These are phyloP conservation scores for Ceratocystis papillata DNA, from an alignment of 2,329 filamentous ascomycete species.

Conservation along the genomic window DNA sequence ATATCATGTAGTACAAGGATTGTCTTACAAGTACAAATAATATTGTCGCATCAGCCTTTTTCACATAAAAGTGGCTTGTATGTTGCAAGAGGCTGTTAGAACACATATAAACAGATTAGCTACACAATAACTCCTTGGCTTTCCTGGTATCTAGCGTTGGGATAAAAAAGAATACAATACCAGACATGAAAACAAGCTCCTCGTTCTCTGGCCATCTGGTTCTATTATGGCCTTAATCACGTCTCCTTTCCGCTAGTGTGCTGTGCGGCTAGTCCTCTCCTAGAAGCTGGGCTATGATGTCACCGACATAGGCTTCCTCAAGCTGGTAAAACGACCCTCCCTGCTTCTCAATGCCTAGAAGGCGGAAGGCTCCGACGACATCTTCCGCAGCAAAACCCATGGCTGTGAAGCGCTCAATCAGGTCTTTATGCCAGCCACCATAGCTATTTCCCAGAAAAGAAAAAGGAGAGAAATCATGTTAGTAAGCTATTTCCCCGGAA, in stretches of 20 bases:
- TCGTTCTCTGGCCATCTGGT: neutral
- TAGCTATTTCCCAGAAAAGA: constrained; percentile 45
- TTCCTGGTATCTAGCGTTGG: neutral
- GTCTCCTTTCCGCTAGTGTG: neutral
- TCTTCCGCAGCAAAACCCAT: constrained; percentile 87
- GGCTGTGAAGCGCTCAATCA: constrained; percentile 71
- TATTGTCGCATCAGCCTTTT: neutral
- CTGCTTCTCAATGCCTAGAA: constrained; percentile 68
- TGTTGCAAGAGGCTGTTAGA: too few species aligned
- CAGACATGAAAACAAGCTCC: constrained; percentile 9
- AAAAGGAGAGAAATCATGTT: neutral
- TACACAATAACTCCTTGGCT: neutral
- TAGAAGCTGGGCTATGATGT: constrained; percentile 75
- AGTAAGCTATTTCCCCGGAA: neutral
- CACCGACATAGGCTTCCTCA: constrained; percentile 83
- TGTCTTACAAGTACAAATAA: neutral
- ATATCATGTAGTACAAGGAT: neutral
- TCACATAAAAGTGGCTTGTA: neutral
- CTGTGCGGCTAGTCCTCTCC: constrained; percentile 51
- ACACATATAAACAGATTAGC: too few species aligned
- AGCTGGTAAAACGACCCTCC: constrained; percentile 70
- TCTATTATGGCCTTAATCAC: neutral
- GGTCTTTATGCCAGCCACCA: constrained; percentile 71
- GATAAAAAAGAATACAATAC: neutral
- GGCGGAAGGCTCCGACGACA: constrained; percentile 75